Conservation (phyloP, 2,329 filamentous ascomycete species). For the Nemania sp. region DNA sequence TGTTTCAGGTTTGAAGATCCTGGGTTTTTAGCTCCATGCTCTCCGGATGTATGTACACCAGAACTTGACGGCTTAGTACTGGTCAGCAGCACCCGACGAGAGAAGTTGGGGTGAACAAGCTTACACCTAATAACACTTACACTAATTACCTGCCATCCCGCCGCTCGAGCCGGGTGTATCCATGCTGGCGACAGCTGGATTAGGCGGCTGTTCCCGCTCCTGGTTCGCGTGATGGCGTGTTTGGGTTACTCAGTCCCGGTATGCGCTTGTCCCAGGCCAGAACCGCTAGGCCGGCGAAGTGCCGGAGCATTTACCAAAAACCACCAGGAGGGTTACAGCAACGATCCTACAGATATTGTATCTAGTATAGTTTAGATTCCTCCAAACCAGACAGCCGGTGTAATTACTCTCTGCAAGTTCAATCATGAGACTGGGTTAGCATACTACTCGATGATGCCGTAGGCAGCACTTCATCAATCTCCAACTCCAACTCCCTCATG, state of each 20-base stretch:
- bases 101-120: background rate
- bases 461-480: too few relatives aligned
- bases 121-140: too few relatives aligned
- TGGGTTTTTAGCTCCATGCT: background rate
- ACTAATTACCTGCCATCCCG: slow-evolving; percentile 6
- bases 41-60: background rate
- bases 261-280: background rate
- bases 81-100: slow-evolving; percentile 20
- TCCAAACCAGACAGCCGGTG: too few relatives aligned
- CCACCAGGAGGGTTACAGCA: slow-evolving; percentile 16
- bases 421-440: slow-evolving; percentile 4
- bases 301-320: slow-evolving; percentile 8
- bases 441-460: too few relatives aligned
- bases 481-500: slow-evolving; percentile 9
- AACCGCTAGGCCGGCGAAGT: slow-evolving; percentile 5
- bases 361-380: too few relatives aligned
- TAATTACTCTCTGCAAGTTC: too few relatives aligned
- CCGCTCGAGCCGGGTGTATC: slow-evolving; percentile 10
- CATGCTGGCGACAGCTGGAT: slow-evolving; percentile 6
- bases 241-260: too few relatives aligned
- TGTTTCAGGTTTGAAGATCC: slow-evolving; percentile 19
- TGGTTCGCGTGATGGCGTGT: slow-evolving; percentile 5
- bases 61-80: slow-evolving; percentile 11
- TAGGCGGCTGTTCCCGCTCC: slow-evolving; percentile 19
- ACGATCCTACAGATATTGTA: slow-evolving; percentile 1